phyloP scores from a whole-genome alignment of 169 alveolate species.

The Amoebophrya sp. region DNA sequence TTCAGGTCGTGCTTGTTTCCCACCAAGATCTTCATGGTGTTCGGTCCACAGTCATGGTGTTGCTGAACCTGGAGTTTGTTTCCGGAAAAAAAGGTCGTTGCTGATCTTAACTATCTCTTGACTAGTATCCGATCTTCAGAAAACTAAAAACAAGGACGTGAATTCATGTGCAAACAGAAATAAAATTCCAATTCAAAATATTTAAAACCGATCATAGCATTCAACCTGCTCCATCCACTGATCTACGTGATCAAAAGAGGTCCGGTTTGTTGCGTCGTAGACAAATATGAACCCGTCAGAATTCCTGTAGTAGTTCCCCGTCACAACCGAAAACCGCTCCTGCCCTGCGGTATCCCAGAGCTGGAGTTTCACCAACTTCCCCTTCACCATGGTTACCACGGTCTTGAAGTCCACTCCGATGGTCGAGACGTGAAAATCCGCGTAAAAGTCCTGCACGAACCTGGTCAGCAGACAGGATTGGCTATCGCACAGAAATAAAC shows the following conservation, averaged over 20 bases:
- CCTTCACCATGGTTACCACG: constrained; percentile 79
- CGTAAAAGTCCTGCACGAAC: constrained; percentile 65
- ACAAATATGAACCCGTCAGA: constrained; percentile 77
- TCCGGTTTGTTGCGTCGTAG: constrained; percentile 46
- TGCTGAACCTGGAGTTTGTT: constrained; percentile 69
- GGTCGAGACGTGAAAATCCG: constrained; percentile 75
- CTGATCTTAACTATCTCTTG: no score
- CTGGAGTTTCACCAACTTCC: constrained; percentile 80
- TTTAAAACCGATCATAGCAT: no score
- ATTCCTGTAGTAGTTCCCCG: constrained; percentile 87
- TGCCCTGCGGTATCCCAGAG: constrained; percentile 98
- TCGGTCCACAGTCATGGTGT: constrained; percentile 59
- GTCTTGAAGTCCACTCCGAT: constrained; percentile 84
- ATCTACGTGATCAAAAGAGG: constrained; percentile 70
- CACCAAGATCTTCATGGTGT: constrained; percentile 65
- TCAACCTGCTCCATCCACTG: constrained; percentile 69
- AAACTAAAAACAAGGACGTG: no score
- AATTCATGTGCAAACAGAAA: no score
- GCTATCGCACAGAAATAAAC: constrained; percentile 34
- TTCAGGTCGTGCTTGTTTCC: constrained; percentile 81
- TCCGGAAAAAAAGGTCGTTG: neutral
- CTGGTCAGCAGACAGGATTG: constrained; percentile 54
- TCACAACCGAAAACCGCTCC: constrained; percentile 90
- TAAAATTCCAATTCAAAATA: no score
- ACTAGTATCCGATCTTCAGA: no score